These are phyloP conservation scores for Orbilia ellipsospora DNA, from an alignment of 2,329 filamentous ascomycete genomes.

Conservation along the genomic window DNA sequence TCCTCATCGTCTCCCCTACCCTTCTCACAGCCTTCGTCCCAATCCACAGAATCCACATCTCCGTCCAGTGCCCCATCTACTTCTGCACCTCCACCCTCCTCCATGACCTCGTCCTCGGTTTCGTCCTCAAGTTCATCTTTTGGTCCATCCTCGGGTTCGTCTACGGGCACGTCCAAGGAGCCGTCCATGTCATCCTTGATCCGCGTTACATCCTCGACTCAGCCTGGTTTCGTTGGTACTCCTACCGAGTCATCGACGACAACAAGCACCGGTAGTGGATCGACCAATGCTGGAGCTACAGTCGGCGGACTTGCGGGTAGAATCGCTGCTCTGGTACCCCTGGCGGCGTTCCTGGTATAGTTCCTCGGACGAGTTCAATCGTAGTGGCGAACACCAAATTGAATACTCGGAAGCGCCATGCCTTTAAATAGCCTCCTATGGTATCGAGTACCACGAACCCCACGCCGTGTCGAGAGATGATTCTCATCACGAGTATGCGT, in stretches of 20 bases:
- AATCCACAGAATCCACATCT: background rate
- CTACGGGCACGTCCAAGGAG: background rate
- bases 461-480: no score
- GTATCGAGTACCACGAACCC: no score
- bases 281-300: background rate
- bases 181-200: background rate
- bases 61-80: background rate
- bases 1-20: background rate
- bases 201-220: background rate
- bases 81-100: background rate
- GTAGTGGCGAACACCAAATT: background rate
- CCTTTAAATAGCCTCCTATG: no score
- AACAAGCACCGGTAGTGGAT: background rate
- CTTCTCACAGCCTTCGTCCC: background rate
- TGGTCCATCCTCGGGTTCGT: background rate
- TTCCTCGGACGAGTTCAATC: background rate
- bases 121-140: background rate
- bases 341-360: background rate
- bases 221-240: background rate
- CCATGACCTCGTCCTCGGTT: background rate
- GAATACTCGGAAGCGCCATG: background rate
- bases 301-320: background rate
- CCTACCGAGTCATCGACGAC: background rate
- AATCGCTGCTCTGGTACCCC: background rate
- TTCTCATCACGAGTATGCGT: no score